Evolutionary conservation across 2,329 filamentous ascomycete genomes (phyloP), one percentile per base, ranked within the genome.

Genomic region (Stachybotrys chlorohalonatus): DNA sequence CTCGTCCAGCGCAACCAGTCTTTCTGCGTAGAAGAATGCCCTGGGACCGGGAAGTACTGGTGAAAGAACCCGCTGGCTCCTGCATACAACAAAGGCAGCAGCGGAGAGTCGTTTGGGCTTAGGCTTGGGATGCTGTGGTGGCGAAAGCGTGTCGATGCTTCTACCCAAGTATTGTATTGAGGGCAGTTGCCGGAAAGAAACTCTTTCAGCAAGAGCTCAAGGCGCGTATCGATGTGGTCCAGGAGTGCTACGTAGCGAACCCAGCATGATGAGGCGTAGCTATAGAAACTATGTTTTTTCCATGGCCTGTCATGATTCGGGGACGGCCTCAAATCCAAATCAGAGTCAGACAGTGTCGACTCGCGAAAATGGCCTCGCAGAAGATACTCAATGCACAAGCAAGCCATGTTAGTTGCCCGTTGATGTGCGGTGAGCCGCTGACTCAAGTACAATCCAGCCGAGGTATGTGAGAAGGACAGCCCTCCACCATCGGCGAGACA

Each of bases 301-400:
- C 32, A 6, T 36, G 11, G 49, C 24, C 11, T 31, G 15, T 51
- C 49, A 2, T 31, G 11, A 13, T 9, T 13, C 36, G 8, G 36
- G 5, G 8, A 42, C 36, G 36, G 36, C 3, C 36, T 42, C 9
- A 42, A 42, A 42, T 42, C 36, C 36, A 13, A 9, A 24, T 24
- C 24, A 24, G 3, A 9, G 5, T 42, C 36, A 3, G 9, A 9
- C 8, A 42, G 13, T 42, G 13, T 42, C 36, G 32, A 31, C 46
- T 47, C 47, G 52, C 30, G 11, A 39, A 57, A 58, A 5, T 11
- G 8, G 15, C 52, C 53, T 30, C 51, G 54, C 11, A 58, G 54
- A 5, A 63, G 57, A 51, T 63, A 63, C 45, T 55, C 57, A 7
- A 63, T 46, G 48, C 60, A 63, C 2, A 61, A 16, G 15, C 55